Conservation (phyloP, 2,329 filamentous ascomycete species). For the Colletotrichum spinosum region DNA sequence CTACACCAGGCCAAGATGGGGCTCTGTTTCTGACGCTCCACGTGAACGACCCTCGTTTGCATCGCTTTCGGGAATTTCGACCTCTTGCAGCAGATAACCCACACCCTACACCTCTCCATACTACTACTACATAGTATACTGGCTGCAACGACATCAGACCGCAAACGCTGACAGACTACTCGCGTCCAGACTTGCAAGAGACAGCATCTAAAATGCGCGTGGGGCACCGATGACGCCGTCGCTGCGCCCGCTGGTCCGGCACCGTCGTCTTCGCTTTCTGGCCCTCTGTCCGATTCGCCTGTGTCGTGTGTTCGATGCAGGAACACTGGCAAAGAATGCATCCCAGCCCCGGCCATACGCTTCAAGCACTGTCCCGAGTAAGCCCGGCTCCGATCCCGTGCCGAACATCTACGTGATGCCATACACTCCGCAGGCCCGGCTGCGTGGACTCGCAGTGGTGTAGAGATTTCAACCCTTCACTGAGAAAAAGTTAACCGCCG, state of each 20-base stretch:
- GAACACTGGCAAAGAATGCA: constrained; percentile 19
- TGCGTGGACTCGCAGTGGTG: too few relatives aligned
- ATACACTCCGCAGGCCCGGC: too few relatives aligned
- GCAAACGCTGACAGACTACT: not conserved
- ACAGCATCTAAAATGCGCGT: constrained; percentile 30
- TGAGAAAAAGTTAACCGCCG: too few relatives aligned
- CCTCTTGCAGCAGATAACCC: constrained; percentile 11
- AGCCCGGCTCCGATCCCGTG: not conserved
- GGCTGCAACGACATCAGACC: not conserved
- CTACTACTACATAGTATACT: not conserved
- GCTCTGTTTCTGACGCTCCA: not conserved
- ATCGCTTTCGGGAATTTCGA: constrained; percentile 7
- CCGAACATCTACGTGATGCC: too few relatives aligned
- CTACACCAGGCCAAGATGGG: too few relatives aligned
- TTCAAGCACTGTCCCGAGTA: constrained; percentile 25
- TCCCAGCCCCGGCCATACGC: constrained; percentile 18
- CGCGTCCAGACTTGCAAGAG: constrained; percentile 21
- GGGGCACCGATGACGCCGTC: constrained; percentile 24
- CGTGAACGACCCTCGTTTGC: not conserved
- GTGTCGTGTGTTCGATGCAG: constrained; percentile 30
- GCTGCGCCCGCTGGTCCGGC: constrained; percentile 16
- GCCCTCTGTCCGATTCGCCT: not conserved
- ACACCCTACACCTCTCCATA: not conserved
- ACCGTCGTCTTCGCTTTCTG: constrained; percentile 2
- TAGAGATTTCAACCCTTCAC: too few relatives aligned